A percentile compares a stretch with the other conserved stretches of the same genome.
Conservation (phyloP, 2,329 filamentous ascomycete genomes). For the Exophiala bonariae region DNA sequence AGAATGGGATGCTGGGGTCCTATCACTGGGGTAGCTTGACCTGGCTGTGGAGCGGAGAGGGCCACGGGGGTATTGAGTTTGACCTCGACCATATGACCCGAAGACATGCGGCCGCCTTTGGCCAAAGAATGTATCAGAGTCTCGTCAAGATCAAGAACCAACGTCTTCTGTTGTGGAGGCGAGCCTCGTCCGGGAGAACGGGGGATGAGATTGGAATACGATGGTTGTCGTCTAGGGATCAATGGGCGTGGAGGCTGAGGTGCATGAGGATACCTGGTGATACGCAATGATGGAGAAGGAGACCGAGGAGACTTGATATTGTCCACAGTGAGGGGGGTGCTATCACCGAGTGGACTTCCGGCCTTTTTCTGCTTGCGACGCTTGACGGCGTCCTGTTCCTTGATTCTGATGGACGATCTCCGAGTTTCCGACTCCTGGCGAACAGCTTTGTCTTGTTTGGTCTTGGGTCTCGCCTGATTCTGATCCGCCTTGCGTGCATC, state of each 20-base stretch:
- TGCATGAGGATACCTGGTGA: conserved; percentile 88
- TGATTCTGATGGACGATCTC: conserved; percentile 27
- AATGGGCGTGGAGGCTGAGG: conserved; percentile 86
- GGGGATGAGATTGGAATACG: conserved; percentile 68
- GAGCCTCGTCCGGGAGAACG: conserved; percentile 40
- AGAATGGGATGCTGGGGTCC: conserved; percentile 93
- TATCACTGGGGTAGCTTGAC: conserved; percentile 43
- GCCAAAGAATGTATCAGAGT: conserved; percentile 98
- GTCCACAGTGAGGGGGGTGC: conserved; percentile 64
- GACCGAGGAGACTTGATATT: conserved; percentile 94
- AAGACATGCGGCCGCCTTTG: conserved; percentile 92
- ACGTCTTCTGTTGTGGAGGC: conserved; percentile 72
- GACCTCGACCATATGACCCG: conserved; percentile 98
- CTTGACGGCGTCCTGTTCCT: conserved; percentile 42
- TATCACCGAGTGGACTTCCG: conserved; percentile 32
- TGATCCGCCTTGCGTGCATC: conserved; percentile 18
- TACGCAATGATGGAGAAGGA: conserved; percentile 63
- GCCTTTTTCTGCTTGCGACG: conserved; percentile 53
- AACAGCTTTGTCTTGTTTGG: conserved; percentile 12
- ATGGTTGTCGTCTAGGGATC: conserved; percentile 84
- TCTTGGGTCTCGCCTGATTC: conserved; percentile 4
- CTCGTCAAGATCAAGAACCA: conserved; percentile 94
- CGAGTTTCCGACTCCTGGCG: conserved; percentile 21
- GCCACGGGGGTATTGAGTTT: conserved; percentile 74
- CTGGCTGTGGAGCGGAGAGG: conserved; percentile 45